A percentile compares a stretch with the other conserved stretches of the same genome.
phyloP scores from a whole-genome alignment of 2,329 filamentous ascomycete genomes.

The Sporothrix protearum region DNA sequence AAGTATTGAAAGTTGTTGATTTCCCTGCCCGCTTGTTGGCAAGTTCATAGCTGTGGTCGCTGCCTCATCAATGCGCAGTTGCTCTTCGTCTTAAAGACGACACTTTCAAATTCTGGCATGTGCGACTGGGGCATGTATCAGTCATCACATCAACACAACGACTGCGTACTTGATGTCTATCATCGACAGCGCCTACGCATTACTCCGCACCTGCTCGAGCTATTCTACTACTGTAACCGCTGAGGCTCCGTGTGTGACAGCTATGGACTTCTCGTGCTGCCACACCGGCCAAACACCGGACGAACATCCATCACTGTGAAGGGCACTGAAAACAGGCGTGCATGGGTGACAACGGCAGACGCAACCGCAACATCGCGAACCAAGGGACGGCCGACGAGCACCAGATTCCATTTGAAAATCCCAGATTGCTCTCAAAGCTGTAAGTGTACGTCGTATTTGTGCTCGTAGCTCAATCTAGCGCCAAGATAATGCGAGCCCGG shows the following conservation, averaged over 20 bases:
- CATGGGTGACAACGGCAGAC: slow-evolving; percentile 7
- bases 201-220: too few relatives aligned
- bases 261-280: neutral
- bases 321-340: neutral
- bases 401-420: neutral
- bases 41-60: neutral
- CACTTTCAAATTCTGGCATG: neutral
- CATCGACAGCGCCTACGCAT: neutral
- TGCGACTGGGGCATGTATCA: neutral
- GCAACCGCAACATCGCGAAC: slow-evolving; percentile 23
- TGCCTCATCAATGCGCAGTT: too few relatives aligned
- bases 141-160: neutral
- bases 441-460: neutral
- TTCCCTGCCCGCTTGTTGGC: neutral
- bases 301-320: neutral
- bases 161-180: neutral
- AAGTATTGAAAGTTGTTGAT: neutral
- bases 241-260: slow-evolving; percentile 14
- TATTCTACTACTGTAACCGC: neutral
- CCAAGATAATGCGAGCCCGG: neutral
- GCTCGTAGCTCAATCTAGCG: neutral
- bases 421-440: neutral
- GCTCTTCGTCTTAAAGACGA: neutral
- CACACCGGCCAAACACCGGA: slow-evolving; percentile 19
- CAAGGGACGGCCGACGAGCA: slow-evolving; percentile 3